Evolutionary conservation across 768 basidiomycete genomes (phyloP).

Genomic region (Russula olivacea): DNA sequence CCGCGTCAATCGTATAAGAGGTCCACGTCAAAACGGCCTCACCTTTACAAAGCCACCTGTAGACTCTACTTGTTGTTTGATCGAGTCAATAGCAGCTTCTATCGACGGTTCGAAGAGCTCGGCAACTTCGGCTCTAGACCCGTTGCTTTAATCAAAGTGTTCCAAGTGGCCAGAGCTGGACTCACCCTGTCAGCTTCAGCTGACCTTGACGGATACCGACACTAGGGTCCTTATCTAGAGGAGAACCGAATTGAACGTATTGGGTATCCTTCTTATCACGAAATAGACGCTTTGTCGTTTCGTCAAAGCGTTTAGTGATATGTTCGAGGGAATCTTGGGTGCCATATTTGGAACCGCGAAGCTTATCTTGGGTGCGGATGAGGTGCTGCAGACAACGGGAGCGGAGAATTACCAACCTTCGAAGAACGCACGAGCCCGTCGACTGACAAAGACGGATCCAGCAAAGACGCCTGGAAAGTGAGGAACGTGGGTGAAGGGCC

Average conservation of each 20-base stretch:
- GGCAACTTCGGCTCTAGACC: conserved; percentile 45
- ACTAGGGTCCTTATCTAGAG: conserved; percentile 64
- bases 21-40: conserved; percentile 3
- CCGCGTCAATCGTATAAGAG: not conserved
- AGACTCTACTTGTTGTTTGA: conserved; percentile 63
- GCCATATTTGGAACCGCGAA: conserved; percentile 68
- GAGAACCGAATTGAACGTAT: conserved; percentile 72
- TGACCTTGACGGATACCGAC: conserved; percentile 70
- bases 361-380: conserved; percentile 48
- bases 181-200: conserved; percentile 64
- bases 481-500: not conserved
- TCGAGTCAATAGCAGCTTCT: conserved; percentile 62
- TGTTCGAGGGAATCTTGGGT: conserved; percentile 67
- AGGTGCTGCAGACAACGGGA: not conserved
- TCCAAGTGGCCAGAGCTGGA: not conserved
- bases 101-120: conserved; percentile 76
- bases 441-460: conserved; percentile 76
- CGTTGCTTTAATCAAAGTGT: not conserved
- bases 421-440: conserved; percentile 65
- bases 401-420: conserved; percentile 42
- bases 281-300: conserved; percentile 77
- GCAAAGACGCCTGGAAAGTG: conserved; percentile 61
- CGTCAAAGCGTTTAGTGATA: conserved; percentile 74
- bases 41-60: conserved; percentile 65
- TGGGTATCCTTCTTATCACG: conserved; percentile 61